Base-by-base conservation (phyloP, 2,329 filamentous ascomycete species). In the Trichocomaceae sp. region DNA sequence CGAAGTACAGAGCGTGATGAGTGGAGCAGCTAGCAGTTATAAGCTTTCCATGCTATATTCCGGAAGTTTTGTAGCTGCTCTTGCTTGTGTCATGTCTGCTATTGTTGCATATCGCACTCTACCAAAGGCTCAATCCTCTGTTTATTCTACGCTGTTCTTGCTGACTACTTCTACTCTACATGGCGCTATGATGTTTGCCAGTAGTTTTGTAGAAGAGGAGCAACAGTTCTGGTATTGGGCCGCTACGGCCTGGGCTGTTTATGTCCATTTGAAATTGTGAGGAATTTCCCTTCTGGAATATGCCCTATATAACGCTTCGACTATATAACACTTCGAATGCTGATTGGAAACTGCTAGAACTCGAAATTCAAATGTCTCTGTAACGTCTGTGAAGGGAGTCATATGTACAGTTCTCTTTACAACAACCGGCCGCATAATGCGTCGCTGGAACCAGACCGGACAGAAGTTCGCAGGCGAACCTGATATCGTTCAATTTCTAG, bases 141-240 rank as follows among this genome's bases (percentile, higher is more conserved):
- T 12, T 15, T 39, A 33, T 42, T 56, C 68, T 17, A 63, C 64
- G 2, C 20, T 64, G 3, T 71, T 73, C 3, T 74, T 87, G 50
- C 60, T 74, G 3, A 59, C 79, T 2, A 75, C 84, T 29, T 80
- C 80, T 0, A 47, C 84, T 0, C 70, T 80, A 0, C 96, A 97
- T 66, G 84, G 85, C 1, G 69, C 83, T 37, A 95, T 96, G 83
- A 97, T 97, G 91, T 97, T 97, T 72, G 92, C 91, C 9, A 96
- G 89, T 68, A 97, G 91, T 66, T 99, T 93, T 69, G 90, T 99
- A 2, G 93, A 99, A 71, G 93, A 99, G 72, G 93, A 99, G 69
- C 93, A 99, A 49, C 90, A 97, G 62, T 96, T 96, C 68, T 99
- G 93, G 93, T 97, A 99, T 72, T 97, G 92, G 90, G 73, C 83